A percentile compares a stretch with the other conserved stretches of the same genome.
phyloP scores from a whole-genome alignment of 176 grass and related monocot genomes.

The Poa pratensis region DNA sequence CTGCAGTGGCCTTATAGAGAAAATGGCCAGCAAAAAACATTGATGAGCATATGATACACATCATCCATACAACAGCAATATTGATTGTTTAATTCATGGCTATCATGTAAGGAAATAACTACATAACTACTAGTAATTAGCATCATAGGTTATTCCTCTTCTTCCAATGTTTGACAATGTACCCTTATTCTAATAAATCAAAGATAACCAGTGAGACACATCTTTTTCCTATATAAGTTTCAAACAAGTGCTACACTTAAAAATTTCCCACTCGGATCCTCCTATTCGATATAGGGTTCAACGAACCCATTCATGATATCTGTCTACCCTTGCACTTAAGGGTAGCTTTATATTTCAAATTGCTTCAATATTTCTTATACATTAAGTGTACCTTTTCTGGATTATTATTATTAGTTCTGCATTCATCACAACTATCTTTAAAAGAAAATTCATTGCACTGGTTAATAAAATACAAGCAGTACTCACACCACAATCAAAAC shows the following conservation, averaged over 20 bases:
- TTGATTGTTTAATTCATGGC: background rate
- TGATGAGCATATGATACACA: constrained; percentile 24
- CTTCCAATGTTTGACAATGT: constrained; percentile 1
- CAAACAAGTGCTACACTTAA: constrained; percentile 5
- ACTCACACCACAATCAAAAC: constrained; percentile 1
- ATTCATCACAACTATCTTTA: constrained; percentile 6
- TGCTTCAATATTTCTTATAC: background rate
- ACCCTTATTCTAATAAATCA: constrained; percentile 1
- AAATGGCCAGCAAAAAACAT: constrained; percentile 9
- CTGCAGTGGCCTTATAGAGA: constrained; percentile 28
- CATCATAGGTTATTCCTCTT: background rate
- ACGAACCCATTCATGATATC: background rate
- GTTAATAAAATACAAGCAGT: background rate
- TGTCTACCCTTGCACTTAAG: background rate
- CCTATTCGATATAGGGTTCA: background rate
- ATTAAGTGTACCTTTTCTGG: background rate
- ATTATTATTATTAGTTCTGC: background rate
- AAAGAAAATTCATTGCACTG: background rate
- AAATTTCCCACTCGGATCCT: background rate
- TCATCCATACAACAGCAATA: constrained; percentile 8
- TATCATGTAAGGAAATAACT: constrained; percentile 6
- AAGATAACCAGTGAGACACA: background rate
- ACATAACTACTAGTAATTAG: background rate
- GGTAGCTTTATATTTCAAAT: background rate
- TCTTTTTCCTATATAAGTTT: background rate